Evolutionary conservation across 1,284 basidiomycete species (phyloP).

Genomic region (Serendipita sp.): DNA sequence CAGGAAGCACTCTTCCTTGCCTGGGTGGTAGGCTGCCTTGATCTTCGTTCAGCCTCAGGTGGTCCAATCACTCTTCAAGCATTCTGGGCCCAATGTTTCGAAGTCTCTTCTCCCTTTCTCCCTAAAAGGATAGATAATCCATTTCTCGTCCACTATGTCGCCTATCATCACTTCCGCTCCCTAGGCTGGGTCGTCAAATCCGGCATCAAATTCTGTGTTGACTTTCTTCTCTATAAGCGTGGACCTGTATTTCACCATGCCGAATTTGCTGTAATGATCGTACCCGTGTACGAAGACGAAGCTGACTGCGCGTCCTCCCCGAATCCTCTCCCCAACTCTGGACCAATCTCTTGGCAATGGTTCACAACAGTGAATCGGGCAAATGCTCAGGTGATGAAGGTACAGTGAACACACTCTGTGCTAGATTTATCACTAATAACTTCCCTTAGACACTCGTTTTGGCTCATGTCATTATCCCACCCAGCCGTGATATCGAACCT

Average conservation of each 20-base stretch:
- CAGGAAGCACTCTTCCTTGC: conserved; percentile 87
- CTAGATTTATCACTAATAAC: conserved; percentile 5
- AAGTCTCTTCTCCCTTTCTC: conserved; percentile 20
- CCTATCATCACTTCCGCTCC: conserved; percentile 91
- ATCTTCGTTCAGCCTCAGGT: conserved; percentile 26
- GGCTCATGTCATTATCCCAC: conserved; percentile 83
- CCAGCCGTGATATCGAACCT: conserved; percentile 38
- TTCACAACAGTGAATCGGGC: conserved; percentile 94
- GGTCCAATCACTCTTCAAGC: conserved; percentile 37
- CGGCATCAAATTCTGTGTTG: conserved; percentile 95
- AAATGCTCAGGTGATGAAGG: conserved; percentile 95
- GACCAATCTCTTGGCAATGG: conserved; percentile 88
- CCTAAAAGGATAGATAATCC: conserved; percentile 68
- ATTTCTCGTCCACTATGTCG: conserved; percentile 80
- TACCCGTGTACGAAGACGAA: conserved; percentile 79
- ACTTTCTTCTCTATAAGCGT: conserved; percentile 86
- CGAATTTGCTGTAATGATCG: conserved; percentile 80
- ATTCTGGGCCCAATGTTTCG: conserved; percentile 49
- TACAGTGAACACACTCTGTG: conserved; percentile 18
- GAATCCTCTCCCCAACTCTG: conserved; percentile 45
- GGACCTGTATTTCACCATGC: conserved; percentile 94
- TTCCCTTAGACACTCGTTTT: conserved; percentile 63
- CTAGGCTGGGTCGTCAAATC: conserved; percentile 96
- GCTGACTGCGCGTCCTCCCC: conserved; percentile 50
- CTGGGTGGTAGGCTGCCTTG: conserved; percentile 74